Percentiles rank a stretch among this genome's conserved stretches.
Evolutionary conservation across 2,329 filamentous ascomycete genomes (phyloP).

Genomic region (Cladophialophora yegresii): DNA sequence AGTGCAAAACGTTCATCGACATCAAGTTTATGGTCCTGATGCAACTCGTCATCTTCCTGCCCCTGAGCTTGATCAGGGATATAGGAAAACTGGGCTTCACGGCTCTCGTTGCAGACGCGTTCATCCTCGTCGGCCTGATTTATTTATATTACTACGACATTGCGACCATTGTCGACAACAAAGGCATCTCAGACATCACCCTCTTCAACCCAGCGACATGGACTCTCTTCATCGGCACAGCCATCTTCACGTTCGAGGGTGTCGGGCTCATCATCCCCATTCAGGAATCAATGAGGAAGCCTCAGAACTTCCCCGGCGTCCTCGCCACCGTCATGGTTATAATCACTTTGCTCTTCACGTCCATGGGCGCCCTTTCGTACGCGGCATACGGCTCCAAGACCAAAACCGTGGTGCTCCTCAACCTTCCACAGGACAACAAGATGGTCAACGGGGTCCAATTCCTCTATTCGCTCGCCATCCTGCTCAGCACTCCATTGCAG

Average conservation of each 20-base stretch:
- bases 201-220: constrained; percentile 89
- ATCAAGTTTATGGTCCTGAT: constrained; percentile 89
- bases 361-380: constrained; percentile 90
- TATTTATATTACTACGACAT: constrained; percentile 97
- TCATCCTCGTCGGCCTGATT: constrained; percentile 87
- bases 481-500: constrained; percentile 91
- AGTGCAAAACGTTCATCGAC: constrained; percentile 81
- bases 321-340: constrained; percentile 90
- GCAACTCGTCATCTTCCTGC: constrained; percentile 93
- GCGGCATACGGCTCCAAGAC: constrained; percentile 94
- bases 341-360: constrained; percentile 86
- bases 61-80: constrained; percentile 89
- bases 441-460: constrained; percentile 96
- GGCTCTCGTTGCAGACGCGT: constrained; percentile 87
- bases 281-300: constrained; percentile 93
- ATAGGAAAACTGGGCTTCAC: constrained; percentile 97
- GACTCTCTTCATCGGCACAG: constrained; percentile 97
- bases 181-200: constrained; percentile 78
- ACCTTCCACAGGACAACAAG: constrained; percentile 92
- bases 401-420: constrained; percentile 93
- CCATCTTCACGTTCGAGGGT: constrained; percentile 98
- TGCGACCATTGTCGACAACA: constrained; percentile 73
- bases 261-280: constrained; percentile 98
- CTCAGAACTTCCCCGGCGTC: constrained; percentile 84
- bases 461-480: constrained; percentile 95